Conservation (phyloP, 805 yeast genomes). For the Pachysolen tannophilus region DNA sequence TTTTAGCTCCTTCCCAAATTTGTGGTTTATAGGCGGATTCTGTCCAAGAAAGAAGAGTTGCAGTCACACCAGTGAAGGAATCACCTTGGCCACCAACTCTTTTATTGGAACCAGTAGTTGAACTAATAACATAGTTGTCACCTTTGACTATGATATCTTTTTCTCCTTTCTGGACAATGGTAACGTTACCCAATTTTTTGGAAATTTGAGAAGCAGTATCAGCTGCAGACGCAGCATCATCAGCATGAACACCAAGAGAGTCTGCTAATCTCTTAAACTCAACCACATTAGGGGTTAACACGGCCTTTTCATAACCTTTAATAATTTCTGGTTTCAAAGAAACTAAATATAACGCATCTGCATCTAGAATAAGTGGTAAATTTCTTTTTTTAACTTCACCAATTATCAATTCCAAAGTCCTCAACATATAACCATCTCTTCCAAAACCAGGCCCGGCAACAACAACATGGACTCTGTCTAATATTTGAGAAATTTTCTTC, state of each 20-base stretch:
- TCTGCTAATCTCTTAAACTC: constrained; percentile 68
- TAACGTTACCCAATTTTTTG: constrained; percentile 41
- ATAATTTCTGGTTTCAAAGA: constrained; percentile 49
- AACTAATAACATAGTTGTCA: constrained; percentile 31
- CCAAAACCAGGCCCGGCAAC: constrained; percentile 96
- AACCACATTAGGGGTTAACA: constrained; percentile 83
- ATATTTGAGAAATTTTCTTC: constrained; percentile 45
- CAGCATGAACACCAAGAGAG: constrained; percentile 31
- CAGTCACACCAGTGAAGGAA: constrained; percentile 78
- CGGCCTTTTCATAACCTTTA: constrained; percentile 47
- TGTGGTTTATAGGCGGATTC: constrained; percentile 47
- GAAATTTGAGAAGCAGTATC: constrained; percentile 37
- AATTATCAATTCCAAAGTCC: constrained; percentile 49
- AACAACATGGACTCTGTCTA: constrained; percentile 68
- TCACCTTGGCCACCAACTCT: constrained; percentile 98
- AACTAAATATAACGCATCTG: constrained; percentile 75
- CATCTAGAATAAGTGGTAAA: constrained; percentile 78
- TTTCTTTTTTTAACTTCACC: constrained; percentile 45
- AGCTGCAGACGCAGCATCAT: constrained; percentile 10
- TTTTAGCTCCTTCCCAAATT: constrained; percentile 45
- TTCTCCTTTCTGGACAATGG: constrained; percentile 68
- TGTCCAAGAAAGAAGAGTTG: constrained; percentile 78
- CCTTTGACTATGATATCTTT: constrained; percentile 56
- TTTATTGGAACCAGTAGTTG: constrained; percentile 56
- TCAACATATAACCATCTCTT: constrained; percentile 62